These are phyloP conservation scores for Dactylellina cionopaga DNA, from an alignment of 2,329 filamentous ascomycete species.

Conservation along the genomic window DNA sequence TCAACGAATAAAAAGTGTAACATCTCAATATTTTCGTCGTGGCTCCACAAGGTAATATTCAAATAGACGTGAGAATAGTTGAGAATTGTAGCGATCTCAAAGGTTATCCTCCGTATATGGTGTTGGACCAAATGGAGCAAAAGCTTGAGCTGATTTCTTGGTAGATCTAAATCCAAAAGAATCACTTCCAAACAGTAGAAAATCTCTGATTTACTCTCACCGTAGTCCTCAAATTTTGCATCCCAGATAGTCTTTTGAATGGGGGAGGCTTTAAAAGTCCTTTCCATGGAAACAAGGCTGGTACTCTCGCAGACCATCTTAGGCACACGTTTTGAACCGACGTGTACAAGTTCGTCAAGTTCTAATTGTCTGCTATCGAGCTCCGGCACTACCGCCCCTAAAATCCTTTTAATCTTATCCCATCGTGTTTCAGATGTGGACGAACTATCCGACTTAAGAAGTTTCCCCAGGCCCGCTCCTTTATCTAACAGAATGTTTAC, in stretches of 20 bases:
- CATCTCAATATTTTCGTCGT: too few relatives aligned
- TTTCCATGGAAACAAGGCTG: not conserved
- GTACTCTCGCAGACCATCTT: not conserved
- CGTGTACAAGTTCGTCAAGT: too few relatives aligned
- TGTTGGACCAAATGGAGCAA: too few relatives aligned
- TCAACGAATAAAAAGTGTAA: too few relatives aligned
- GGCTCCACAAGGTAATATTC: not conserved
- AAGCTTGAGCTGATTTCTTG: too few relatives aligned
- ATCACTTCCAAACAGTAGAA: not conserved
- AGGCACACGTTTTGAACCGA: too few relatives aligned
- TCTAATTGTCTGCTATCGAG: not conserved
- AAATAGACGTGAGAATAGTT: not conserved
- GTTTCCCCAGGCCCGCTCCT: not conserved
- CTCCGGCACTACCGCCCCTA: not conserved
- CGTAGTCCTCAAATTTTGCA: too few relatives aligned
- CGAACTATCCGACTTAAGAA: not conserved
- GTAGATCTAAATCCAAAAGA: not conserved
- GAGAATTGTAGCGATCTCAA: not conserved
- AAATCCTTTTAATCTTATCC: not conserved
- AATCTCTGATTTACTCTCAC: not conserved
- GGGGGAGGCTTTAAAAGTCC: too few relatives aligned
- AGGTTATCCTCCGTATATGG: not conserved
- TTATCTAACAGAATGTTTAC: not conserved
- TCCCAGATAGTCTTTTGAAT: too few relatives aligned
- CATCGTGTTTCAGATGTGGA: not conserved